A percentile compares a stretch with the other conserved stretches of the same genome.
These are phyloP conservation scores for Cercospora zeina DNA, from an alignment of 2,329 filamentous ascomycete genomes.

Conservation along the genomic window DNA sequence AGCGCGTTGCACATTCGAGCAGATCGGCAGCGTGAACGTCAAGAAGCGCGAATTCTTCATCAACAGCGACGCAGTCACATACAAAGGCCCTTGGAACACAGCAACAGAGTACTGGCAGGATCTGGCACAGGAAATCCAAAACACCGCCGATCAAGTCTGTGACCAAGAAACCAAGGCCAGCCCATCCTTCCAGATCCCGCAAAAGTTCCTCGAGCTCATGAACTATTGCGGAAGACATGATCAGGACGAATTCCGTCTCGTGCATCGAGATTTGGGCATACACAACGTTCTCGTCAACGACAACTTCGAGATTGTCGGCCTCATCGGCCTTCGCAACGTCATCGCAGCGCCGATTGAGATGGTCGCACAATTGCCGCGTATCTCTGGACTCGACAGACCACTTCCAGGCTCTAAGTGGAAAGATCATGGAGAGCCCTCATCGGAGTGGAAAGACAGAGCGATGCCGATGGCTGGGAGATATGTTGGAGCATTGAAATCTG, in stretches of 20 bases:
- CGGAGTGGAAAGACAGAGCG: neutral
- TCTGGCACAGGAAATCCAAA: neutral
- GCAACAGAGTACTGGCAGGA: constrained; percentile 6
- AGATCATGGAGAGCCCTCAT: neutral
- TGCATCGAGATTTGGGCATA: constrained; percentile 14
- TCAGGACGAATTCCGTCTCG: constrained; percentile 4
- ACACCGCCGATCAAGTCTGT: neutral
- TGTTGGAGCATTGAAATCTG: neutral
- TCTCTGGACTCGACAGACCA: neutral
- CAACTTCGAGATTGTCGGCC: constrained; percentile 18
- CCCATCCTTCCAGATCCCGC: neutral
- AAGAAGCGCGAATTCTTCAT: constrained; percentile 10
- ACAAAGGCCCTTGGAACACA: constrained; percentile 16
- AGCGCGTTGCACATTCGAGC: neutral
- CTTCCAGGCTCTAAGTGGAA: neutral
- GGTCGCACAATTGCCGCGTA: constrained; percentile 8
- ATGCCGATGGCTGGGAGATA: neutral
- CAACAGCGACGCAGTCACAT: constrained; percentile 12
- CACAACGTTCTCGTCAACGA: constrained; percentile 22
- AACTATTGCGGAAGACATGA: neutral
- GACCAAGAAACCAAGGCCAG: neutral
- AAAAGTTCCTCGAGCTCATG: neutral
- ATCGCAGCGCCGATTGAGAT: constrained; percentile 13
- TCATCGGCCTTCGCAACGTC: constrained; percentile 18
- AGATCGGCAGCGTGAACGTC: neutral